Evolutionary conservation across 2,329 filamentous ascomycete species (phyloP), one percentile per base, ranked within the genome.

Genomic region (Alternaria sp.): DNA sequence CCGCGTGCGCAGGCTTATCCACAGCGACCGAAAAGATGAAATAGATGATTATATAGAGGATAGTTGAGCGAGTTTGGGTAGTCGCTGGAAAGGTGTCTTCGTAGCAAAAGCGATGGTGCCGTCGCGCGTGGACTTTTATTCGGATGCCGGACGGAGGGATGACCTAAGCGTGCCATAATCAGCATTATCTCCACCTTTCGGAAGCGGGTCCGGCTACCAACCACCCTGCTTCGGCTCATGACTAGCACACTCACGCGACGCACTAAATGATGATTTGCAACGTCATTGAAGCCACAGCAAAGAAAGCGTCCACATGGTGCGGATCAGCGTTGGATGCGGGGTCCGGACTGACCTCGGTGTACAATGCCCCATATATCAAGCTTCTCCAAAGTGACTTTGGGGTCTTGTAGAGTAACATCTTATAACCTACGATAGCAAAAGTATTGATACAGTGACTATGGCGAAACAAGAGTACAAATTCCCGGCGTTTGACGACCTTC

Each of bases 401-500:
- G 11, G 43, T 30, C 51, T 26, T 10, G 23, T 26, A 10, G 40
- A 45, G 12, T 10, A 45, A 7, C 15, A 21, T 21, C 9, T 45
- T 13, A 9, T 40, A 25, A 45, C 9, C 17, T 32, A 21, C 49
- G 9, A 57, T n/a, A n/a, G 46, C 8, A 49, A 23, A 36, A 19
- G 3, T 5, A 57, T 40, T 12, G 5, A 13, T 36, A 30, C 8
- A 7, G 2, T 44, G 0, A 55, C 11, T n/a, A 63, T 63, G 69
- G 66, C 21, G 17, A 49, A 61, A 11, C 52, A 59, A 36, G 65
- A 71, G 23, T 66, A 70, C 21, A 62, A 69, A 10, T 76, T 79
- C 17, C 75, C 75, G 8, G 67, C 72, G 4, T 79, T 79, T 49
- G 76, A 79, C 57, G 70, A 77, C 4, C 58, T 77, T 4, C 76